Evolutionary conservation across 2,329 filamentous ascomycete genomes (phyloP), one percentile per base, ranked within the genome.

Genomic region (Microthyrium microscopicum): DNA sequence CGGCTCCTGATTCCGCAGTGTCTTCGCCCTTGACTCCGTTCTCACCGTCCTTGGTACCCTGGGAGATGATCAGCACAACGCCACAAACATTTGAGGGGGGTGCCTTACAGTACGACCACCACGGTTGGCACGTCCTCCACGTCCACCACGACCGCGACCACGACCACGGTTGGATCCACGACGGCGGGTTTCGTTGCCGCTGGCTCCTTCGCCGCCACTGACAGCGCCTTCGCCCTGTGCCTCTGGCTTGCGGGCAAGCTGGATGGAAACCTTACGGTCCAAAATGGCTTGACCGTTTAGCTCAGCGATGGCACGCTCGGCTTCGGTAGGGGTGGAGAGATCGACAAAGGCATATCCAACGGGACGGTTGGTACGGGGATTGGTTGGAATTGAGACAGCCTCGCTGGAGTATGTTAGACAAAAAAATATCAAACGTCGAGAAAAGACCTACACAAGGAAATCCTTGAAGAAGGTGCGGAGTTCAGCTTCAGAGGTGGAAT

Each of bases 391-490:
- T 49, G 89, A 95, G 60, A 87, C 87, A 60, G 83, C 92, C 70
- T 98, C 89, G 62, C 89, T 95, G 53, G 27, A 39, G 47, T 39
- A 53, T 40, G 30, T 16, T 27, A 21, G 36, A 24, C 20, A 20
- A 21, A 11, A 2, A 13, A 19, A 37, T 38, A 29, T 38, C 32
- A 42, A 44, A 41, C 36, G 38, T 37, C 19, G 39, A 40, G 34
- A 43, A 43, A 42, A 37, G 42, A 81, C 87, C 73, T 73, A 98
- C 89, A 98, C 83, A 70, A 89, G 79, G 73, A 93, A 95, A 64
- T 77, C 81, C 73, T 89, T 87, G 79, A 98, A 98, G 74, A 98
- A 98, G 53, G 89, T 81, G 73, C 91, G 93, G 73, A 98, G 83
- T 77, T 94, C 84, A 78, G 81, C 89, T 81, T 95, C 89, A 62